A percentile compares a stretch with the other conserved stretches of the same genome.
Evolutionary conservation across 2,329 filamentous ascomycete genomes (phyloP).

Genomic region (Leptographium galeiforme): DNA sequence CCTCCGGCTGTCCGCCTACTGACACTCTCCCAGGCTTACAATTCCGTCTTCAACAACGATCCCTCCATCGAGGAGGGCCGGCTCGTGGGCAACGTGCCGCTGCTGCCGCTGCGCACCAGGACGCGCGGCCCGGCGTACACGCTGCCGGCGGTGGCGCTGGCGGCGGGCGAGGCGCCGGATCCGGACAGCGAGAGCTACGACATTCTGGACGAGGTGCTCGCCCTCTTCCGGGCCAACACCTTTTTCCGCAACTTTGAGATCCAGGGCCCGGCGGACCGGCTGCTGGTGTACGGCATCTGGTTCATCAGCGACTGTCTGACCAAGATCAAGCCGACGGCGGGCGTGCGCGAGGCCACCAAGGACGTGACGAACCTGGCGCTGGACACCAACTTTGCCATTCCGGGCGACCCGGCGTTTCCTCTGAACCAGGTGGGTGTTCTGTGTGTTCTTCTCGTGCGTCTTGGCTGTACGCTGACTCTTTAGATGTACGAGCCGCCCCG

Average conservation of each 20-base stretch:
- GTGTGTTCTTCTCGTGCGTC: too few species aligned
- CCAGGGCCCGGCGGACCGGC: conserved; percentile 84
- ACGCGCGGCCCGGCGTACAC: conserved; percentile 91
- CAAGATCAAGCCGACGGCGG: conserved; percentile 70
- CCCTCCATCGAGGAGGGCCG: conserved; percentile 40
- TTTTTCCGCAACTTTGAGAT: conserved; percentile 99
- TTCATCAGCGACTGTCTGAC: conserved; percentile 82
- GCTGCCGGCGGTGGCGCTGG: conserved; percentile 51
- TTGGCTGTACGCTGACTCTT: too few species aligned
- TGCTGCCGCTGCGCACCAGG: conserved; percentile 87
- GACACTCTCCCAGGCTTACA: too few species aligned
- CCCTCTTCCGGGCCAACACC: conserved; percentile 92
- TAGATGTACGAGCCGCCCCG: conserved; percentile 83
- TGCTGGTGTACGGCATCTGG: conserved; percentile 92
- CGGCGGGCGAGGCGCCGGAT: conserved; percentile 53
- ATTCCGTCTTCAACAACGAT: conserved; percentile 88
- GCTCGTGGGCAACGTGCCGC: conserved; percentile 76
- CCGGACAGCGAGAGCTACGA: conserved; percentile 90
- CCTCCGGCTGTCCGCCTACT: too few species aligned
- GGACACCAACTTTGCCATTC: conserved; percentile 85
- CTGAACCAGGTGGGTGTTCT: conserved; percentile 59
- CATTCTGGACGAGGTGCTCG: conserved; percentile 84
- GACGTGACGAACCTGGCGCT: conserved; percentile 83
- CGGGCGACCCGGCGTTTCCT: conserved; percentile 84
- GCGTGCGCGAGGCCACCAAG: conserved; percentile 46